Percentiles rank a stretch among this genome's conserved stretches.
These are phyloP conservation scores for Umbelopsis isabellina DNA, from an alignment of 192 early-diverging fungal genomes.

Conservation along the genomic window DNA sequence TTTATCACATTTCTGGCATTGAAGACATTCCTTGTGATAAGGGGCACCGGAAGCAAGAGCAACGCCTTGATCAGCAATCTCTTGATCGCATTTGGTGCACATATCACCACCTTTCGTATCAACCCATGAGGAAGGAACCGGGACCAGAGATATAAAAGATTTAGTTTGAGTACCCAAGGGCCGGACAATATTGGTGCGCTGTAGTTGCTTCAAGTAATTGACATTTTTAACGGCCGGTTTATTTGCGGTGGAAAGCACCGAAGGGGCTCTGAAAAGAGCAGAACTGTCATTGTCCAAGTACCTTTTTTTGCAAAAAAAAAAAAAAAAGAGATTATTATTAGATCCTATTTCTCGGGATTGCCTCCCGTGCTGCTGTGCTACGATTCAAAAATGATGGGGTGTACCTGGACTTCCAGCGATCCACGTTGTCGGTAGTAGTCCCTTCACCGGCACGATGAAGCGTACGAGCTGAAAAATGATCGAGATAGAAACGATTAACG, in stretches of 20 bases:
- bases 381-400: not conserved
- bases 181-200: not conserved
- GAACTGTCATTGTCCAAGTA: constrained; percentile 3
- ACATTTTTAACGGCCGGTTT: not conserved
- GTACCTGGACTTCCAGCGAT: constrained; percentile 15
- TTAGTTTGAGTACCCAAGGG: not conserved
- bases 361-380: no score
- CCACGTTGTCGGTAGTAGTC: not conserved
- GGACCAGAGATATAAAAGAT: not conserved
- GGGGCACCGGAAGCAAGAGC: not conserved
- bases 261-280: not conserved
- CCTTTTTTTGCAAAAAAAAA: not conserved
- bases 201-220: not conserved
- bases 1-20: constrained; percentile 23
- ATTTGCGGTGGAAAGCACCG: no score
- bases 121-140: constrained; percentile 6
- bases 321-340: not conserved
- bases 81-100: not conserved
- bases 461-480: not conserved
- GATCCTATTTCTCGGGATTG: not conserved
- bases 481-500: not conserved
- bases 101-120: constrained; percentile 4
- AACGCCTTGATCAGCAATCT: constrained; percentile 3
- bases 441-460: constrained; percentile 7
- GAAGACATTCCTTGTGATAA: constrained; percentile 35